Percentiles rank a stretch among this genome's conserved stretches.
Conservation (phyloP, 2,329 filamentous ascomycete genomes). For the Scytalidium lignicola region DNA sequence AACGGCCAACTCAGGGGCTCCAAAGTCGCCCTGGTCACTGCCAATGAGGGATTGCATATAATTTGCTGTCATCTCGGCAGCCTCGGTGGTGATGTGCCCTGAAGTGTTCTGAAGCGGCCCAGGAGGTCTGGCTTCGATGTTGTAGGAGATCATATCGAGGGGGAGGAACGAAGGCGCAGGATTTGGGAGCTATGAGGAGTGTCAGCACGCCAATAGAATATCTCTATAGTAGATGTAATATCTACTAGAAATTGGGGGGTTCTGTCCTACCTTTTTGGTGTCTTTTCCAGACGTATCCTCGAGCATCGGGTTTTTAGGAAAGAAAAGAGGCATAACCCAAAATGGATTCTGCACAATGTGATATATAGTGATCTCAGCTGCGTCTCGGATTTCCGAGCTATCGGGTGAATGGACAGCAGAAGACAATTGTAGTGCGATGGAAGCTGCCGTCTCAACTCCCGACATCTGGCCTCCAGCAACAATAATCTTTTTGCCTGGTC, state of each 20-base stretch:
- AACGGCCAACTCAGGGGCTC: constrained; percentile 27
- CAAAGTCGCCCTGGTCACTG: constrained; percentile 47
- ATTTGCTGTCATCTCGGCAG: constrained; percentile 48
- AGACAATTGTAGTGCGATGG: constrained; percentile 67
- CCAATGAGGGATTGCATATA: constrained; percentile 45
- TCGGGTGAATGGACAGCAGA: constrained; percentile 51
- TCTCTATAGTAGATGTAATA: too few relatives aligned
- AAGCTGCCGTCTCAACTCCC: constrained; percentile 70
- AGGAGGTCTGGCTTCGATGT: constrained; percentile 55
- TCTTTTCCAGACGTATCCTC: constrained; percentile 23
- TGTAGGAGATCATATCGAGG: constrained; percentile 67
- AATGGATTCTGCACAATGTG: constrained; percentile 66
- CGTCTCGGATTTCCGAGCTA: constrained; percentile 32
- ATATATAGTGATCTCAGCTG: constrained; percentile 53
- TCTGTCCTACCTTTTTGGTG: constrained; percentile 28
- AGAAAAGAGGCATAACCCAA: constrained; percentile 62
- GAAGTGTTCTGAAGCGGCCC: constrained; percentile 57
- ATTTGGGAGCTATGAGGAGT: constrained; percentile 16
- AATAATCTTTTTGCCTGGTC: constrained; percentile 54
- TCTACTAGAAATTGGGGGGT: not conserved
- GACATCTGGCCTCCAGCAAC: constrained; percentile 81
- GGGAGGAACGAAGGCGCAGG: constrained; percentile 61
- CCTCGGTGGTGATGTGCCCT: constrained; percentile 57
- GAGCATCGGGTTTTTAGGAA: constrained; percentile 20
- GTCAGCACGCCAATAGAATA: not conserved